Evolutionary conservation across 331 rosid species (phyloP).

Genomic region (Rhamnella rubrinervis): DNA sequence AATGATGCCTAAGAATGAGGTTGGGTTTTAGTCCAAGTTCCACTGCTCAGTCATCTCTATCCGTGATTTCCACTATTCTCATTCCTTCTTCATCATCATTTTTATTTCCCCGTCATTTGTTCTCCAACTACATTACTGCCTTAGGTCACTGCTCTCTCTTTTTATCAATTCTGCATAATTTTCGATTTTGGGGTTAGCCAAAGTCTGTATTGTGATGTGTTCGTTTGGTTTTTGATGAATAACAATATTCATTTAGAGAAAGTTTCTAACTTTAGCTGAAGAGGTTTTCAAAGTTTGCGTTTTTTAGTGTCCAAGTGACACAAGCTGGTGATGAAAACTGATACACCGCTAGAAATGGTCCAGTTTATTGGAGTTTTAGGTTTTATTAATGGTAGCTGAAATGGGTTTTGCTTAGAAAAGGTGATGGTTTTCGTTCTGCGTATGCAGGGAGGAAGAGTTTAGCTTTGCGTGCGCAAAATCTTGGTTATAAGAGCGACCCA

Average conservation of each 20-base stretch:
- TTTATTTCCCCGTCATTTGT: not conserved
- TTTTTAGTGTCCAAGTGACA: too few relatives aligned
- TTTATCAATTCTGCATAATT: not conserved
- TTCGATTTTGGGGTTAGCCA: not conserved
- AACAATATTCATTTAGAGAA: too few relatives aligned
- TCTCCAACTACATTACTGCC: conserved; percentile 14
- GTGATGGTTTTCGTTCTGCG: conserved; percentile 7
- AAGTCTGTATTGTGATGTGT: not conserved
- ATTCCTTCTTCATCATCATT: conserved; percentile 3
- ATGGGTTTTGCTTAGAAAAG: conserved; percentile 17
- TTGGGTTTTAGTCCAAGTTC: conserved; percentile 27
- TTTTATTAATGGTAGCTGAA: not conserved
- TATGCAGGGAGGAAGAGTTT: conserved; percentile 41
- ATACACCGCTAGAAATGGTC: not conserved
- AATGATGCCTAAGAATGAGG: conserved; percentile 19
- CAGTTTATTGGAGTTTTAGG: not conserved
- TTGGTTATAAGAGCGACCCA: conserved; percentile 36
- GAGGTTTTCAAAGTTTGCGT: too few relatives aligned
- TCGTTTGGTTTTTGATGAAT: too few relatives aligned
- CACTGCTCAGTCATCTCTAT: conserved; percentile 7
- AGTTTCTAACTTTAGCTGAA: too few relatives aligned
- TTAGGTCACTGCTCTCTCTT: conserved; percentile 24
- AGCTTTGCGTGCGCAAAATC: conserved; percentile 31
- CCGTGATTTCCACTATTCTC: conserved; percentile 10
- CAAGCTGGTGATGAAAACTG: not conserved